phyloP scores from a whole-genome alignment of 23 red algal species.

The Chondrus crispus region DNA sequence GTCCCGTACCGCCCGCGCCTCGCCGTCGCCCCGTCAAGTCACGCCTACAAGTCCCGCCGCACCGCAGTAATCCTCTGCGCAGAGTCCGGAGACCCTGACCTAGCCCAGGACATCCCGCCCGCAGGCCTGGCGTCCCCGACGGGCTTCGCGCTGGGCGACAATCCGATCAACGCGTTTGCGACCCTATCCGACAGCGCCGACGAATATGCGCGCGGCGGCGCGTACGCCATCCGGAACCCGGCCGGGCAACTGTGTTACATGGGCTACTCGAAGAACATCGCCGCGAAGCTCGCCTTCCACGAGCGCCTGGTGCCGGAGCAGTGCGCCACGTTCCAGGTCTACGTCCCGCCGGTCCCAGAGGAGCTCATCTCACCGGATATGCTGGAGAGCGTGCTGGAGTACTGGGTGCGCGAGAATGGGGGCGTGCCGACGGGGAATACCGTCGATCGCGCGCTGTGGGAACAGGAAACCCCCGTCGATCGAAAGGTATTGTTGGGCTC shows the following conservation, averaged over 20 bases:
- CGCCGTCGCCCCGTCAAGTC: no score
- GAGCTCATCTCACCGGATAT: constrained; percentile 37
- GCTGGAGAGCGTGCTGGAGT: constrained; percentile 64
- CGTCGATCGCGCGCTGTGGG: constrained; percentile 35
- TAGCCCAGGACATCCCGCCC: no score
- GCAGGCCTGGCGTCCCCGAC: not conserved
- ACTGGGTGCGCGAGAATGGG: constrained; percentile 78
- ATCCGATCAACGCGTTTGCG: not conserved
- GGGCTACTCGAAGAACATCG: constrained; percentile 68
- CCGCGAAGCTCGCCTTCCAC: constrained; percentile 57
- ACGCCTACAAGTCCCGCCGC: no score
- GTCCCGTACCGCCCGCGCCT: no score
- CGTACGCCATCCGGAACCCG: constrained; percentile 55
- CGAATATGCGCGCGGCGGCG: not conserved
- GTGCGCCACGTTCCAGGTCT: constrained; percentile 15
- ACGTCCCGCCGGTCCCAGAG: constrained; percentile 21
- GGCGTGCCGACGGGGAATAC: constrained; percentile 62
- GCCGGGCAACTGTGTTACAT: constrained; percentile 37
- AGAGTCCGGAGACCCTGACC: no score
- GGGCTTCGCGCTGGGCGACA: constrained; percentile 25
- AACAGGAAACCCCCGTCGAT: not conserved
- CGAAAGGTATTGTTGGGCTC: constrained; percentile 61
- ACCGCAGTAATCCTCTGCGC: no score
- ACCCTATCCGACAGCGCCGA: not conserved
- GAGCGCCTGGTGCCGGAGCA: not conserved